Conservation (phyloP, 1,284 basidiomycete species). For the Ceratobasidium sp. region DNA sequence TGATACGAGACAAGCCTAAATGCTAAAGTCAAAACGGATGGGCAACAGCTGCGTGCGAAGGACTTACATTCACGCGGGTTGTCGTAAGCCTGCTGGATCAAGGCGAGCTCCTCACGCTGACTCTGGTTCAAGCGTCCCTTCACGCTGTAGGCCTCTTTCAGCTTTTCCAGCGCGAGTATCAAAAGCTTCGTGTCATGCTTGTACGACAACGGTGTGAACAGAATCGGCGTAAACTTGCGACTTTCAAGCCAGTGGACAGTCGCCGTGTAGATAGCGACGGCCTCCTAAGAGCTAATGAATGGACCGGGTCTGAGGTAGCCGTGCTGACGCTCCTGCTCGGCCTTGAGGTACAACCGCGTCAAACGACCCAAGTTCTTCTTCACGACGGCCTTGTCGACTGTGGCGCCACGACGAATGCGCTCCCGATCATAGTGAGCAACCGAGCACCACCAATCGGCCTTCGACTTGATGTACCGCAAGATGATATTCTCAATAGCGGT, state of each 20-base stretch:
- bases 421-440: slow-evolving; percentile 95
- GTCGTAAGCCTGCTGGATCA: slow-evolving; percentile 97
- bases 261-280: slow-evolving; percentile 96
- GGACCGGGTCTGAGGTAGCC: slow-evolving; percentile 97
- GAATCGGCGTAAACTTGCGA: slow-evolving; percentile 94
- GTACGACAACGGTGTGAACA: slow-evolving; percentile 97
- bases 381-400: slow-evolving; percentile 98
- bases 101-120: slow-evolving; percentile 93
- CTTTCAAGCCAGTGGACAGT: slow-evolving; percentile 98
- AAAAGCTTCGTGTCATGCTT: slow-evolving; percentile 98
- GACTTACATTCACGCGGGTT: slow-evolving; percentile 87
- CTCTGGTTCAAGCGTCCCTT: slow-evolving; percentile 96
- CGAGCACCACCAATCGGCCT: slow-evolving; percentile 99
- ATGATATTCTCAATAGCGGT: slow-evolving; percentile 99
- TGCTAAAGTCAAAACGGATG: slow-evolving; percentile 41
- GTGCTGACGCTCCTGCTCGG: slow-evolving; percentile 97
- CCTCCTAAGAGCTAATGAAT: slow-evolving; percentile 96
- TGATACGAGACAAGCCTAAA: slow-evolving; percentile 90
- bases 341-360: slow-evolving; percentile 94
- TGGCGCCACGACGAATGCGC: slow-evolving; percentile 94
- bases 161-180: slow-evolving; percentile 93
- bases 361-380: slow-evolving; percentile 95
- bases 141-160: slow-evolving; percentile 98
- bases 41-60: not conserved
- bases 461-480: slow-evolving; percentile 98